Evolutionary conservation across 176 grass and related monocot species (phyloP), one percentile per base, ranked within the genome.

Genomic region (Juncus effusus): DNA sequence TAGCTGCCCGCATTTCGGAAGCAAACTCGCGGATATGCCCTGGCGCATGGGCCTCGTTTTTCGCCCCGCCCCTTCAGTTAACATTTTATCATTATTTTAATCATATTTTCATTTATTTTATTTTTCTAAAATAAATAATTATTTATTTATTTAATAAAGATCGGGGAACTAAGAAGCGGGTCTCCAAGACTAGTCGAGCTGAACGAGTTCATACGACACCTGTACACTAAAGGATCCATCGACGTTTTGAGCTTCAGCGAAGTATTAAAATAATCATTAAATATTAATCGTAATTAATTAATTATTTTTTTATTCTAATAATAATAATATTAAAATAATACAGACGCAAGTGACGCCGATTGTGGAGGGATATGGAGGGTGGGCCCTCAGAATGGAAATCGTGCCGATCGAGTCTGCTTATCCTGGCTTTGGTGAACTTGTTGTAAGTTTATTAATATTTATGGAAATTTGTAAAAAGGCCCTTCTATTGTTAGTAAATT

Each of bases 371-470:
- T 97, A 97, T 84, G 93, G 93, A 52, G 93, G 93, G 60, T 97
- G 88, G 93, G 93, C 88, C 59, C 76, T 97, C 56, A 77, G 93
- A 6, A 75, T 89, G 83, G 93, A 97, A 76, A 78, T 97, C 70
- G 93, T 97, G 58, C 85, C 93, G 3, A 97, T 97, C 58, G 93
- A 97, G 82, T 97, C 93, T 80, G 93, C 93, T 72, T 97, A 92
- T 70, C 93, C 93, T 62, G 88, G 93, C 63, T 97, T 82, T 28
- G 93, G 88, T 51, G 88, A 97, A 58, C 88, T 97, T 3, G 75
- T 97, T 63, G 88, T 97, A 84, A 92, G 92, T 78, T 15, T 62
- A 35, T 42, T 74, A 6, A 19, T 2, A 36, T 62, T 60, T 13
- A 12, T 28, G 19, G 19, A 28, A 28, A 28, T 28, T 28, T 28